Evolutionary conservation across 2,329 filamentous ascomycete species (phyloP).

Genomic region (Hypoxylon sp.): DNA sequence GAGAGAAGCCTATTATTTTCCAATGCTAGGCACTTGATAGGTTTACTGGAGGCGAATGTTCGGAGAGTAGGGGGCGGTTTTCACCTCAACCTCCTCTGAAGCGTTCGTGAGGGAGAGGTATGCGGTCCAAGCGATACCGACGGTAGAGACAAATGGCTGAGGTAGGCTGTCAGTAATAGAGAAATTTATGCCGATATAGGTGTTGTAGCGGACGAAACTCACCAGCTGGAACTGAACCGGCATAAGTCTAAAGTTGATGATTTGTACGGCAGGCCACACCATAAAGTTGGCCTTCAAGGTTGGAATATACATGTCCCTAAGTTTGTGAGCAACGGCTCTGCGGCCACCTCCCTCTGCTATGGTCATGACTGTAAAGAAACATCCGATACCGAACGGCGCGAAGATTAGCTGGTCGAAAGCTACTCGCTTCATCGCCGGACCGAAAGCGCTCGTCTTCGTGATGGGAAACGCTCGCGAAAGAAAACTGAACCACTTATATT

Average conservation of each 20-base stretch:
- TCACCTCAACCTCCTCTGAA: constrained; percentile 74
- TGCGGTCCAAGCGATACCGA: constrained; percentile 98
- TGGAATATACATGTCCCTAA: constrained; percentile 93
- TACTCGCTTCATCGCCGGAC: constrained; percentile 89
- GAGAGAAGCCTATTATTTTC: constrained; percentile 9
- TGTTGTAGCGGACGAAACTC: constrained; percentile 60
- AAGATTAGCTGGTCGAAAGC: constrained; percentile 94
- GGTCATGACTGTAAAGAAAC: constrained; percentile 98
- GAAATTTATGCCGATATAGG: background rate
- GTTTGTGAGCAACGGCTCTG: constrained; percentile 84
- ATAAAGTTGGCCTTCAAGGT: constrained; percentile 96
- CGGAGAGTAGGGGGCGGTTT: constrained; percentile 53
- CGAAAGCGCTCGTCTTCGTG: constrained; percentile 79
- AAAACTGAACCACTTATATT: constrained; percentile 97
- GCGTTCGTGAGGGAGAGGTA: constrained; percentile 95
- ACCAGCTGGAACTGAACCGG: constrained; percentile 97
- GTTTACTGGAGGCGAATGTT: constrained; percentile 56
- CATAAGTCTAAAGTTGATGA: constrained; percentile 96
- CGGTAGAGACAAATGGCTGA: constrained; percentile 93
- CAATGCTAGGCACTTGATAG: background rate
- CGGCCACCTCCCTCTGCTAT: constrained; percentile 91
- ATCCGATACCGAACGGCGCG: constrained; percentile 86
- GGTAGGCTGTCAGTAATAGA: constrained; percentile 18
- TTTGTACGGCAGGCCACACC: constrained; percentile 95
- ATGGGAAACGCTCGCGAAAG: constrained; percentile 87